Conservation (phyloP, 2,329 filamentous ascomycete species). For the Orbilia ellipsospora region DNA sequence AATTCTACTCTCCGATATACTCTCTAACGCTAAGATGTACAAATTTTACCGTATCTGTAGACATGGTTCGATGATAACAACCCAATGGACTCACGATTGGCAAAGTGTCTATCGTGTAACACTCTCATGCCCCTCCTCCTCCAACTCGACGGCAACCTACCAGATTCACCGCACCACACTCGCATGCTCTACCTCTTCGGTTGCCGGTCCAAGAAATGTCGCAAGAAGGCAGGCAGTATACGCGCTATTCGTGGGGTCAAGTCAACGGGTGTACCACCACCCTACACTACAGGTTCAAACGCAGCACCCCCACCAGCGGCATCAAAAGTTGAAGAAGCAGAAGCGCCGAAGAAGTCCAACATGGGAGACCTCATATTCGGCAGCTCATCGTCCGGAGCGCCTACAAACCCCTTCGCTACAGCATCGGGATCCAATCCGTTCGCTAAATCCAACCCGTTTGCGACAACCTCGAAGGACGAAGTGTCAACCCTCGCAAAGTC, state of each 20-base stretch:
- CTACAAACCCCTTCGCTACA: conserved; percentile 60
- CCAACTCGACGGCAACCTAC: conserved; percentile 90
- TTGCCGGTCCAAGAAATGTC: conserved; percentile 81
- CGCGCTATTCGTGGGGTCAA: conserved; percentile 67
- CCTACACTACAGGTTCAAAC: not conserved
- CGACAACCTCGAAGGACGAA: conserved; percentile 60
- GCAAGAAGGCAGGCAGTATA: conserved; percentile 83
- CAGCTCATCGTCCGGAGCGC: conserved; percentile 43
- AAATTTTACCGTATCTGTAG: conserved; percentile 64
- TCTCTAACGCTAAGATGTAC: too few species aligned
- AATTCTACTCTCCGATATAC: not conserved
- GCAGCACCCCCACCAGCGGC: conserved; percentile 58
- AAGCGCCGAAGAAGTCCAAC: conserved; percentile 60
- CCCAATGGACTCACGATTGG: conserved; percentile 79
- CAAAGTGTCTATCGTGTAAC: conserved; percentile 88
- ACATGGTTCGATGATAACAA: conserved; percentile 78
- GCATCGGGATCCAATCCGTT: conserved; percentile 59
- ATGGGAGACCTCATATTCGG: conserved; percentile 56
- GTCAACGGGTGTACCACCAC: conserved; percentile 59
- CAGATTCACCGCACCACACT: conserved; percentile 83
- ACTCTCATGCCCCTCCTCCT: conserved; percentile 84
- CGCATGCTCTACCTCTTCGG: conserved; percentile 86
- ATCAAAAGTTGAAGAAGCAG: conserved; percentile 58
- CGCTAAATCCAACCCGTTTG: conserved; percentile 70
- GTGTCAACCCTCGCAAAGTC: conserved; percentile 75